Conservation (phyloP, 257 asterid genomes). For the Solanum bukasovii region DNA sequence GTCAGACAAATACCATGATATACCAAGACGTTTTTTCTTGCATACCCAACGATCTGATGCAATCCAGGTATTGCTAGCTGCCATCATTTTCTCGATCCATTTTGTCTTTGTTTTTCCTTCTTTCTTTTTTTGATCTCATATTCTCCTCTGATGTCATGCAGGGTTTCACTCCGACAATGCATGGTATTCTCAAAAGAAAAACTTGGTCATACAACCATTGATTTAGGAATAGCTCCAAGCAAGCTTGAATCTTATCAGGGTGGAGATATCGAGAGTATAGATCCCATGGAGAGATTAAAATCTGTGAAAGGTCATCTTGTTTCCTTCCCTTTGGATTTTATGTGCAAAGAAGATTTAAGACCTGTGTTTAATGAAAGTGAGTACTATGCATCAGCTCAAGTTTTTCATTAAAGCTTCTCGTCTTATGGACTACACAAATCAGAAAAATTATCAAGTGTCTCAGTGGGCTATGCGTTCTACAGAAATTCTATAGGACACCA, state of each 20-base stretch:
- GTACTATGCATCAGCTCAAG: slow-evolving; percentile 90
- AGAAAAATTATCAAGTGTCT: background rate
- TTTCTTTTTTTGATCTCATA: background rate
- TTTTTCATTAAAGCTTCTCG: slow-evolving; percentile 43
- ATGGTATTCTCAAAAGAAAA: slow-evolving; percentile 66
- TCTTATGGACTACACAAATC: background rate
- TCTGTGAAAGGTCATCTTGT: slow-evolving; percentile 84
- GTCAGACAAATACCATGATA: slow-evolving; percentile 76
- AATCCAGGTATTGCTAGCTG: slow-evolving; percentile 52
- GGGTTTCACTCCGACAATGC: slow-evolving; percentile 84
- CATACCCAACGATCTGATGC: slow-evolving; percentile 82
- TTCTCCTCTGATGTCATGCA: slow-evolving; percentile 4
- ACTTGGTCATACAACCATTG: slow-evolving; percentile 68
- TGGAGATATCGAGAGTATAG: slow-evolving; percentile 52
- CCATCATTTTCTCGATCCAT: background rate
- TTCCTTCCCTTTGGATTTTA: slow-evolving; percentile 85
- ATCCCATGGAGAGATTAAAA: slow-evolving; percentile 77
- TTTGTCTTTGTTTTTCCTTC: background rate
- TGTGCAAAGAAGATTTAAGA: slow-evolving; percentile 87
- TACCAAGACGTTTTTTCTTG: slow-evolving; percentile 93
- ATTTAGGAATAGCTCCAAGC: slow-evolving; percentile 78
- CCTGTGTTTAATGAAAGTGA: slow-evolving; percentile 94
- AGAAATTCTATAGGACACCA: background rate
- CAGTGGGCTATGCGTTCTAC: background rate
- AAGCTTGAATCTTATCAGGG: slow-evolving; percentile 56